Evolutionary conservation across 1,284 basidiomycete species (phyloP).

Genomic region (Puccinia polysora): DNA sequence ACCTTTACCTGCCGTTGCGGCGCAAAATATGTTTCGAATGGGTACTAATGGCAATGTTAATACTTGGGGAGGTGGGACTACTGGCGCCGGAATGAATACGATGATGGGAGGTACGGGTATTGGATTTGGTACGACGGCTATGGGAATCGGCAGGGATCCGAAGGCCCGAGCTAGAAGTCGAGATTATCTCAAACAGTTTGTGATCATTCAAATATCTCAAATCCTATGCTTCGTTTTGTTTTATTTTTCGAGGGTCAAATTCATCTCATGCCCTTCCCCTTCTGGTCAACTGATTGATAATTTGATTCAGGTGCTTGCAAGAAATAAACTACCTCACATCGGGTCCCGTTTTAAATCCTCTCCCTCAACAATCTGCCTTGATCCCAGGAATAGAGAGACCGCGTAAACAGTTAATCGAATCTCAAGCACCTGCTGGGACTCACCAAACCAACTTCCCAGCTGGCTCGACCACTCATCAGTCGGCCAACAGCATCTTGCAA

Average conservation of each 20-base stretch:
- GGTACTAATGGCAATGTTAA: slow-evolving; percentile 44
- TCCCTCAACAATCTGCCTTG: slow-evolving; percentile 58
- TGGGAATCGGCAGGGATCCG: slow-evolving; percentile 72
- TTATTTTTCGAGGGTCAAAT: neutral
- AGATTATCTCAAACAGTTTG: slow-evolving; percentile 94
- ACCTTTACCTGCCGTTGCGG: slow-evolving; percentile 30
- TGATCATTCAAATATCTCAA: slow-evolving; percentile 45
- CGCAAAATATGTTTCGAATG: slow-evolving; percentile 47
- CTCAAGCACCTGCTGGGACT: neutral
- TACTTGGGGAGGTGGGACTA: slow-evolving; percentile 27
- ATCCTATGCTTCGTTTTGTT: neutral
- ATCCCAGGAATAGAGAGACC: slow-evolving; percentile 48
- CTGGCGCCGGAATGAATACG: slow-evolving; percentile 62
- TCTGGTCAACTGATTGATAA: neutral
- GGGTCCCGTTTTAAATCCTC: slow-evolving; percentile 90
- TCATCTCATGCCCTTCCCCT: neutral
- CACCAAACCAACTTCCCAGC: slow-evolving; percentile 8
- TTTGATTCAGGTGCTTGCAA: slow-evolving; percentile 88
- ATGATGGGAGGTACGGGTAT: slow-evolving; percentile 36
- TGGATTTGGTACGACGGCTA: slow-evolving; percentile 57
- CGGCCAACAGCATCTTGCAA: slow-evolving; percentile 13
- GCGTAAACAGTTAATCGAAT: slow-evolving; percentile 48
- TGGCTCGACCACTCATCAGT: neutral
- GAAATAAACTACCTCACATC: slow-evolving; percentile 97
- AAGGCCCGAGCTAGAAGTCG: slow-evolving; percentile 88